phyloP scores from a whole-genome alignment of 78 protist species.

The Dictyostelium intermedium region DNA sequence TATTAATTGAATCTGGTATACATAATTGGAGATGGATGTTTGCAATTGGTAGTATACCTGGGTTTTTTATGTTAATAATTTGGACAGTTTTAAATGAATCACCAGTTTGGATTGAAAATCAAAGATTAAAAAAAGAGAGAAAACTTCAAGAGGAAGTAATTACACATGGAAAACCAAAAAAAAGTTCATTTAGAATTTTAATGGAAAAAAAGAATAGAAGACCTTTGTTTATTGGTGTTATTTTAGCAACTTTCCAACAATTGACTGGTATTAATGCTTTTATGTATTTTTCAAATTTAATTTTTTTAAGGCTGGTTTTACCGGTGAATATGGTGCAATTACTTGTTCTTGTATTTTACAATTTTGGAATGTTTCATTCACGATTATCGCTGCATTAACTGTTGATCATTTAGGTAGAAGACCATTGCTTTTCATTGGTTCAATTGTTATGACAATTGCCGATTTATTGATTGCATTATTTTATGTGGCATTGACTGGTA shows the following conservation, averaged over 20 bases:
- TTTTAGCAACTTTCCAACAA: slow-evolving; percentile 19
- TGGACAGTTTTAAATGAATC: slow-evolving; percentile 57
- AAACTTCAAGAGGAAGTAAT: neutral
- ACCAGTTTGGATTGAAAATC: slow-evolving; percentile 22
- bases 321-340: slow-evolving; percentile 40
- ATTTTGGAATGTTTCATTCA: slow-evolving; percentile 58
- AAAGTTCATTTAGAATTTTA: neutral
- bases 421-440: slow-evolving; percentile 32
- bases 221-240: slow-evolving; percentile 51
- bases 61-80: slow-evolving; percentile 1
- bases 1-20: slow-evolving; percentile 10
- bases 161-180: neutral
- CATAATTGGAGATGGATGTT: slow-evolving; percentile 78
- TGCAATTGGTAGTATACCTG: slow-evolving; percentile 66
- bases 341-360: slow-evolving; percentile 54
- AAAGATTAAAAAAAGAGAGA: neutral
- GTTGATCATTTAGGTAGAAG: slow-evolving; percentile 61
- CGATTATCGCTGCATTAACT: slow-evolving; percentile 22
- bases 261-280: slow-evolving; percentile 76
- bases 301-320: slow-evolving; percentile 45
- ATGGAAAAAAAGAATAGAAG: neutral
- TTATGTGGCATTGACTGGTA: neutral
- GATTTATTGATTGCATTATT: slow-evolving; percentile 59
- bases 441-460: slow-evolving; percentile 33
- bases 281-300: slow-evolving; percentile 51